Evolutionary conservation across 2,329 filamentous ascomycete genomes (phyloP), one percentile per base, ranked within the genome.

Genomic region (Claviceps lovelessii): DNA sequence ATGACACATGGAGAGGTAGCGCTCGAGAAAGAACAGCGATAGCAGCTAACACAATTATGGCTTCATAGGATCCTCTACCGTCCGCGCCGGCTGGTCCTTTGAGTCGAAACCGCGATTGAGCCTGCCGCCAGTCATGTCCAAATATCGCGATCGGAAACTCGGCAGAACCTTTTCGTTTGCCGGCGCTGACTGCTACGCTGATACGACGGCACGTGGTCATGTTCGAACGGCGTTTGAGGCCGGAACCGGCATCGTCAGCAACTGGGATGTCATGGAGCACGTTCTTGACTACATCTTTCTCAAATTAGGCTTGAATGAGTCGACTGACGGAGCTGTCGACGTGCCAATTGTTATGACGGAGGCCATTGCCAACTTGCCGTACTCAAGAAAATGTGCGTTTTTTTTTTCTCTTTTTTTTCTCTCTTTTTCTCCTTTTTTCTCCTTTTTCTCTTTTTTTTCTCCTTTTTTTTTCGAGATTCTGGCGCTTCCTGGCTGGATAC

Each of bases 261-360:
- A 97, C 67, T 98, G 94, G 90, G 93, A 98, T 69, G 90, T 90
- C 39, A 90, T 95, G 82, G 93, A 98, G 70, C 90, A 91, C 56
- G 77, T 96, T 5, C 72, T 98, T 49, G 93, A 98, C 72, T 96
- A 96, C 69, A 79, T 90, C 46, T 98, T 98, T 68, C 77, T 96
- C 61, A 97, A 96, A 72, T 73, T 98, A 54, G 93, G 93, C 5
- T 78, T 98, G 61, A 89, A 94, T 60, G 82, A 82, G 17, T 75
- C 76, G 4, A 54, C 51, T 19, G 81, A 85, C 51, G 88, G 88
- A 9, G 76, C 79, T 29, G 82, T 98, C 58, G 89, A 91, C 63
- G 76, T 90, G 63, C 90, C 91, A 1, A 81, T 98, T 57, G 85
- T 98, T 61, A 90, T 98, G 84, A 98, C 93, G 0, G 93, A 98